Conservation (phyloP, 768 basidiomycete species). For the Boletus pseudo-olivaceus region DNA sequence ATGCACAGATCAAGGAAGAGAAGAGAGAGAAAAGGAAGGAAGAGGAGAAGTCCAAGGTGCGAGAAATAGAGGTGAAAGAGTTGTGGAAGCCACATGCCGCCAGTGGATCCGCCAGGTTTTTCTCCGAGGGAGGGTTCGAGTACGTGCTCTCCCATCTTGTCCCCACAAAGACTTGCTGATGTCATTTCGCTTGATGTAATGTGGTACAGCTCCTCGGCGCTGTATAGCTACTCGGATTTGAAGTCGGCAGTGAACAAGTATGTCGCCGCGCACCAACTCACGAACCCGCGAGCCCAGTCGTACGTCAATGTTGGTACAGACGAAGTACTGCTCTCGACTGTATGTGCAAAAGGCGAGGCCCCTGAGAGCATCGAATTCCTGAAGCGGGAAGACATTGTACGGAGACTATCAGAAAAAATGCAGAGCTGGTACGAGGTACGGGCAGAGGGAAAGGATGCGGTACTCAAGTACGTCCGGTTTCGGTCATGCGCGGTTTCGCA, state of each 20-base stretch:
- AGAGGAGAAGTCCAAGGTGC: constrained; percentile 42
- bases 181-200: background rate
- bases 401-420: constrained; percentile 60
- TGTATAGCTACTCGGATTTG: constrained; percentile 59
- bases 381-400: constrained; percentile 62
- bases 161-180: background rate
- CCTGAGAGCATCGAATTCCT: constrained; percentile 46
- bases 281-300: constrained; percentile 63
- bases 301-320: constrained; percentile 62
- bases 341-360: constrained; percentile 34
- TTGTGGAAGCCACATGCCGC: constrained; percentile 71
- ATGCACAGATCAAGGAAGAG: constrained; percentile 60
- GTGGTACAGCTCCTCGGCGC: constrained; percentile 41
- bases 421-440: constrained; percentile 70
- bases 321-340: constrained; percentile 36
- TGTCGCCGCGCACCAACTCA: constrained; percentile 53
- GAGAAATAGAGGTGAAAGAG: constrained; percentile 59
- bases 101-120: constrained; percentile 48
- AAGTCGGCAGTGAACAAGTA: constrained; percentile 59
- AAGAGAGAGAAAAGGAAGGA: constrained; percentile 56
- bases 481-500: background rate
- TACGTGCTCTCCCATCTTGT: constrained; percentile 33
- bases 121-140: constrained; percentile 62
- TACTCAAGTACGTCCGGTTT: constrained; percentile 52
- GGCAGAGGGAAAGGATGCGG: constrained; percentile 50